Evolutionary conservation across 139 green algal species (phyloP).

Genomic region (Coccomyxa sp.): DNA sequence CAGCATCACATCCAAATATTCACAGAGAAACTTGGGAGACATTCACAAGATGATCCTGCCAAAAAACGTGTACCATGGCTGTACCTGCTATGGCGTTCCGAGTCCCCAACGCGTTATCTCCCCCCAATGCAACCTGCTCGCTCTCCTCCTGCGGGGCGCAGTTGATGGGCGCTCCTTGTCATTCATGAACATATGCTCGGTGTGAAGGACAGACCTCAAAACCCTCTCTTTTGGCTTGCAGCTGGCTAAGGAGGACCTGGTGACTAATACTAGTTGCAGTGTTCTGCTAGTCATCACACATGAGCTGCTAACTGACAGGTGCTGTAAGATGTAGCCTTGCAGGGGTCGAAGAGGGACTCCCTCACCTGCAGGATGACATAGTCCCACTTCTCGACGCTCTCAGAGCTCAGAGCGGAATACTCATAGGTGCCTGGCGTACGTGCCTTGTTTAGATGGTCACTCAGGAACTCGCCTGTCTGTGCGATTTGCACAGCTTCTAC

Average conservation of each 20-base stretch:
- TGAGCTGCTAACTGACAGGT: too few species aligned
- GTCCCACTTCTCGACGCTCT: neutral
- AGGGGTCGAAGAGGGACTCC: too few species aligned
- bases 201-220: too few species aligned
- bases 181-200: neutral
- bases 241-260: neutral
- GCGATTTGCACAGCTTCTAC: neutral
- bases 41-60: too few species aligned
- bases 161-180: neutral
- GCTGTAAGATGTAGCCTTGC: too few species aligned
- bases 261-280: too few species aligned
- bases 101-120: neutral
- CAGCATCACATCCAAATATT: too few species aligned
- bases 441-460: neutral
- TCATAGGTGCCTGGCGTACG: neutral
- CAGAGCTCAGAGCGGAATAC: neutral
- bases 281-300: neutral
- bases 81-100: neutral
- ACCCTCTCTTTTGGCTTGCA: too few species aligned
- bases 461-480: neutral
- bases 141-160: neutral
- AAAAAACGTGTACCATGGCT: too few species aligned
- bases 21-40: too few species aligned
- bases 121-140: neutral
- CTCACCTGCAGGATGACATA: neutral